These are phyloP conservation scores for Clavulina sp. DNA, from an alignment of 768 basidiomycete species.

Conservation along the genomic window DNA sequence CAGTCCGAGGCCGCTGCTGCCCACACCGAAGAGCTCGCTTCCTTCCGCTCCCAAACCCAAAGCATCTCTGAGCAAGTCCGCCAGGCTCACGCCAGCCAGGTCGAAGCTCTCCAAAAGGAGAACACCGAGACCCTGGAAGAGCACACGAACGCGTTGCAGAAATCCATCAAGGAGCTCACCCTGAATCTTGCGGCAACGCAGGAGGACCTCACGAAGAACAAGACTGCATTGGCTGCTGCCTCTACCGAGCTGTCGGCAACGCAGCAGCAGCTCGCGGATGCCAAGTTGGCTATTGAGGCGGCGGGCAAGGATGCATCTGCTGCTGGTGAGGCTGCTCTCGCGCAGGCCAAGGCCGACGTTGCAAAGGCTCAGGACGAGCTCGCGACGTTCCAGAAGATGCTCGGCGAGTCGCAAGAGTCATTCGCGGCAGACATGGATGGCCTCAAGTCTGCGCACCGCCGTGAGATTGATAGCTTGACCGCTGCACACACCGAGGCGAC, in stretches of 20 bases:
- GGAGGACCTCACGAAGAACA: slow-evolving; percentile 66
- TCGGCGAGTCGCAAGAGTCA: slow-evolving; percentile 50
- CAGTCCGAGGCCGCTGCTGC: slow-evolving; percentile 53
- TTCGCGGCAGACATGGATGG: slow-evolving; percentile 27
- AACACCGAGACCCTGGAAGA: slow-evolving; percentile 43
- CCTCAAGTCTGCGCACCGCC: slow-evolving; percentile 48
- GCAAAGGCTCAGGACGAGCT: slow-evolving; percentile 52
- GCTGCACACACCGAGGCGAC: slow-evolving; percentile 52
- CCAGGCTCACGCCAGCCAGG: slow-evolving; percentile 36
- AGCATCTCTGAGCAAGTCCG: slow-evolving; percentile 53
- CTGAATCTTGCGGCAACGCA: slow-evolving; percentile 71
- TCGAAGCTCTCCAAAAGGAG: slow-evolving; percentile 46
- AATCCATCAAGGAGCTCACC: slow-evolving; percentile 40
- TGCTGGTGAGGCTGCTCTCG: slow-evolving; percentile 34
- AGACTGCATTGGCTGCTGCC: slow-evolving; percentile 39
- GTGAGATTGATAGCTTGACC: slow-evolving; percentile 62
- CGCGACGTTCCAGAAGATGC: slow-evolving; percentile 42
- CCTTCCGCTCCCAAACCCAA: slow-evolving; percentile 47
- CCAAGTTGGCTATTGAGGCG: slow-evolving; percentile 25
- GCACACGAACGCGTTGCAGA: slow-evolving; percentile 38
- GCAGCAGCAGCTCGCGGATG: slow-evolving; percentile 46
- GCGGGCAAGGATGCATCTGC: slow-evolving; percentile 18
- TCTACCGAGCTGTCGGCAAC: slow-evolving; percentile 38
- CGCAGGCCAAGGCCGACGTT: slow-evolving; percentile 40
- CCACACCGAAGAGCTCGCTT: slow-evolving; percentile 54